phyloP scores from a whole-genome alignment of 306 rosid species.

The Pachyrhizus erosus region DNA sequence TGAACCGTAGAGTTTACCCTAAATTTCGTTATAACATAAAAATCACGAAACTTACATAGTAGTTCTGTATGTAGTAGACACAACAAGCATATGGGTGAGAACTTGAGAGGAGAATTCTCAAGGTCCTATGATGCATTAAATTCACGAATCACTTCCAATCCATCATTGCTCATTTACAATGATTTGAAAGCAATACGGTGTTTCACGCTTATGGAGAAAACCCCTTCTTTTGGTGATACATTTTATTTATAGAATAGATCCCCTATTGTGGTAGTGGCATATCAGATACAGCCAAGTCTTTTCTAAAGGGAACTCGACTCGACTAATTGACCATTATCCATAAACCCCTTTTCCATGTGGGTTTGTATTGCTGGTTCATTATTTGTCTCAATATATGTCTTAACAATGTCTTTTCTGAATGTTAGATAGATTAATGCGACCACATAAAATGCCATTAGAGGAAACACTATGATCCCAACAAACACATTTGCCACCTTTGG shows the following conservation, averaged over 20 bases:
- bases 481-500: conserved; percentile 73
- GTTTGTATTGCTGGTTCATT: conserved; percentile 54
- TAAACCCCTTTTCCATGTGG: conserved; percentile 59
- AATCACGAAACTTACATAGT: background rate
- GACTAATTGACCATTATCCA: conserved; percentile 32
- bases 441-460: conserved; percentile 71
- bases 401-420: conserved; percentile 67
- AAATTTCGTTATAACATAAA: background rate
- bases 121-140: too few relatives aligned
- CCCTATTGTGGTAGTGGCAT: conserved; percentile 56
- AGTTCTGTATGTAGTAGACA: background rate
- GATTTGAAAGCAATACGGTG: too few relatives aligned
- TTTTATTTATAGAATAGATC: background rate
- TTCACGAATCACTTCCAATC: too few relatives aligned
- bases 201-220: too few relatives aligned
- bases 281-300: conserved; percentile 73
- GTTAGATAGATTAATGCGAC: conserved; percentile 64
- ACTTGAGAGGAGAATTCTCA: background rate
- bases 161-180: conserved; percentile 4
- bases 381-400: conserved; percentile 56
- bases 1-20: background rate
- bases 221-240: background rate
- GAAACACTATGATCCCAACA: conserved; percentile 77
- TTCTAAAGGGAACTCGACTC: conserved; percentile 55
- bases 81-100: background rate